Evolutionary conservation across 257 asterid species (phyloP).

Genomic region (Solanum pennellii): DNA sequence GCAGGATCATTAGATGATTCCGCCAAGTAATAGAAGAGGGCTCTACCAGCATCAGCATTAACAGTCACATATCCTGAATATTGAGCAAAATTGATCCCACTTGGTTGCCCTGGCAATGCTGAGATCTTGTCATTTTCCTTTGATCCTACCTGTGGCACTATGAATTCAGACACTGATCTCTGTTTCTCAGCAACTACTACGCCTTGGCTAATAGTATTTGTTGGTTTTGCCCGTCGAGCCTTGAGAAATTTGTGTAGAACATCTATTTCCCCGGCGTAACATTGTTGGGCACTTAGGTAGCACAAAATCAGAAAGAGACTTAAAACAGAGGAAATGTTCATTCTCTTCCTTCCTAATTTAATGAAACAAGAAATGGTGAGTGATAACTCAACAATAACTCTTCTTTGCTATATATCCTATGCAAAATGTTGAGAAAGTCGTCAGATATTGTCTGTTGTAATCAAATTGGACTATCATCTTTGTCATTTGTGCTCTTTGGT

Average conservation of each 20-base stretch:
- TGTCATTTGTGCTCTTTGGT: no score
- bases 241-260: neutral
- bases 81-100: conserved; percentile 14
- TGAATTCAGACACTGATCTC: neutral
- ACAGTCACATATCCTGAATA: conserved; percentile 28
- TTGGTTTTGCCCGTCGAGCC: neutral
- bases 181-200: neutral
- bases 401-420: no score
- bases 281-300: neutral
- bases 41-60: conserved; percentile 7
- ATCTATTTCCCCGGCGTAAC: neutral
- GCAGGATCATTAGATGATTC: conserved; percentile 14
- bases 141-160: neutral
- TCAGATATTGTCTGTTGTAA: no score
- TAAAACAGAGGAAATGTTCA: neutral
- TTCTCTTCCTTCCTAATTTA: no score
- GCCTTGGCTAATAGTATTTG: neutral
- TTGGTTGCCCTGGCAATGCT: conserved; percentile 32
- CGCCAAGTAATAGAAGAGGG: conserved; percentile 19
- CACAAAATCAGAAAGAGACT: neutral
- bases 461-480: no score
- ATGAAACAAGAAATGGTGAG: no score
- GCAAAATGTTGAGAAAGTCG: no score
- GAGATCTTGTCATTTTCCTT: conserved; percentile 22
- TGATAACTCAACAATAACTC: no score